Conservation (phyloP, 352 stramenopile species). For the Phytophthora litchii region DNA sequence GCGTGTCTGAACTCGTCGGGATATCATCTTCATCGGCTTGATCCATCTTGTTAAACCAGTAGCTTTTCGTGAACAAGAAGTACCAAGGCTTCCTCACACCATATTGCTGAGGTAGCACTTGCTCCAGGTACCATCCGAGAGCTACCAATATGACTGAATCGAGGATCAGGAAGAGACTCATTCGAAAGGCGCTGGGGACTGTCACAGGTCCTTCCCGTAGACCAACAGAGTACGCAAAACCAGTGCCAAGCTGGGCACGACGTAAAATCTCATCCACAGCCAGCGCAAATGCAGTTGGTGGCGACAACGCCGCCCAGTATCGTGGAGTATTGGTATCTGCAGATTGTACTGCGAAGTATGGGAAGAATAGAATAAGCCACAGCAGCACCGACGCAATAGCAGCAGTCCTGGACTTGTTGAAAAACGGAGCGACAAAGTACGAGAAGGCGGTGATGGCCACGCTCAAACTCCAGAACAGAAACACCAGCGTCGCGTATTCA, state of each 20-base stretch:
- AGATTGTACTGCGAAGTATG: constrained; percentile 69
- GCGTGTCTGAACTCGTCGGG: constrained; percentile 4
- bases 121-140: constrained; percentile 92
- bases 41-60: constrained; percentile 38
- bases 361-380: constrained; percentile 80
- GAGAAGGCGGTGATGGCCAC: constrained; percentile 67
- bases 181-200: constrained; percentile 49
- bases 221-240: constrained; percentile 64
- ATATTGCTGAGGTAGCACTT: constrained; percentile 92
- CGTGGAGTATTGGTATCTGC: constrained; percentile 41
- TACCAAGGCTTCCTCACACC: constrained; percentile 90
- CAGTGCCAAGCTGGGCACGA: constrained; percentile 61
- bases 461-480: constrained; percentile 69
- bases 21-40: constrained; percentile 1
- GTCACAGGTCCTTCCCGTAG: constrained; percentile 41
- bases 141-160: constrained; percentile 85
- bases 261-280: constrained; percentile 66
- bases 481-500: constrained; percentile 62
- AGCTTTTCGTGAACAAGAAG: constrained; percentile 77
- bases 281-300: constrained; percentile 71
- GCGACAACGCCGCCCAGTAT: constrained; percentile 59
- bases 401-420: constrained; percentile 70
- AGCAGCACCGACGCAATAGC: constrained; percentile 67
- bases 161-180: constrained; percentile 70
- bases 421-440: constrained; percentile 72